Percentiles rank a stretch among this genome's conserved stretches.
These are phyloP conservation scores for Saccharomyces cerevisiae DNA, from an alignment of 805 yeast genomes.

Conservation along the genomic window DNA sequence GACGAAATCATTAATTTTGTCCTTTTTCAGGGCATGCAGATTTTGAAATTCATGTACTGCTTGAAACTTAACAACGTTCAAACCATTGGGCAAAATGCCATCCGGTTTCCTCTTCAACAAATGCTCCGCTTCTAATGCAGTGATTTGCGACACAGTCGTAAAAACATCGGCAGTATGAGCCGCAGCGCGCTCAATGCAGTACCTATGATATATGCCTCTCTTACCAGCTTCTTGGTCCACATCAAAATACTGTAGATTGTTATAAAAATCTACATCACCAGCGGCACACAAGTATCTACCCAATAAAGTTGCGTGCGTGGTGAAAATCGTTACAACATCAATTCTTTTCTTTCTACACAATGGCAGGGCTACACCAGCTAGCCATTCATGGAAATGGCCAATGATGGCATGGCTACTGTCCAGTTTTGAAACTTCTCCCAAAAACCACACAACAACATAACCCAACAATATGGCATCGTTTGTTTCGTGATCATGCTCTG, in stretches of 20 bases:
- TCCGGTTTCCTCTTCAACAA: slow-evolving; percentile 92
- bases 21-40: slow-evolving; percentile 85
- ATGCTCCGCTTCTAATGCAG: slow-evolving; percentile 91
- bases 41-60: slow-evolving; percentile 98
- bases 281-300: slow-evolving; percentile 96
- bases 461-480: slow-evolving; percentile 91
- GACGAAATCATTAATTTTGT: slow-evolving; percentile 85
- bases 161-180: slow-evolving; percentile 94
- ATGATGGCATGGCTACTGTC: slow-evolving; percentile 84
- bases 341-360: slow-evolving; percentile 83
- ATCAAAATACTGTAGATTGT: slow-evolving; percentile 79
- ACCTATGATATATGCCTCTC: slow-evolving; percentile 93
- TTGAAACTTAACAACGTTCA: slow-evolving; percentile 89
- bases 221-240: slow-evolving; percentile 98
- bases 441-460: slow-evolving; percentile 90
- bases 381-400: slow-evolving; percentile 96
- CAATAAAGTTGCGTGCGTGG: slow-evolving; percentile 92
- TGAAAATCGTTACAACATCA: slow-evolving; percentile 90
- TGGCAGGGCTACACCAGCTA: slow-evolving; percentile 93
- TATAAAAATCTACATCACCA: slow-evolving; percentile 92
- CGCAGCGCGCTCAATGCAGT: slow-evolving; percentile 93
- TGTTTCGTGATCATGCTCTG: slow-evolving; percentile 78
- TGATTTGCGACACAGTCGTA: slow-evolving; percentile 93
- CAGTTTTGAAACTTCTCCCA: slow-evolving; percentile 83
- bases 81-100: slow-evolving; percentile 94